Evolutionary conservation across 2,329 filamentous ascomycete species (phyloP), one percentile per base, ranked within the genome.

Genomic region (Emmonsia crescens): DNA sequence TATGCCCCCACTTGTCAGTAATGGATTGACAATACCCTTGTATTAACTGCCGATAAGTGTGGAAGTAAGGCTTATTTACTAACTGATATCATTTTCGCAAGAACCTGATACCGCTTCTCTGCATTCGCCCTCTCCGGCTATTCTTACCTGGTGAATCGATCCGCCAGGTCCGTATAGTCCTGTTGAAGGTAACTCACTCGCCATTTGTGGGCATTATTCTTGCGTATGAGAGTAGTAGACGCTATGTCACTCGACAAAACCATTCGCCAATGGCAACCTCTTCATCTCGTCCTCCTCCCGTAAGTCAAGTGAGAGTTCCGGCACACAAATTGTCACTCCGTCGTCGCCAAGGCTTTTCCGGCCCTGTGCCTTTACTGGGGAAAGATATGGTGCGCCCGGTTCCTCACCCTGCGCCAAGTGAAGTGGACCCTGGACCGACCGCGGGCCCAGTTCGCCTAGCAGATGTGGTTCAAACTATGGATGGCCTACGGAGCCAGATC

Each of bases 81-180:
- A 52, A 33, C 44, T 60, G n/a, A 44, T 48, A 51, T 40, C 57
- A 44, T 42, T 29, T 33, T 24, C 42, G 49, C 31, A 66, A 84
- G 82, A 86, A 86, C 67, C 76, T 86, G 57, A 79, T 86, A 59
- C 80, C 83, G 24, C 75, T 85, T 48, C 70, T 83, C 31, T 74
- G 76, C 65, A 76, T 85, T 63, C 80, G 83, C 59, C 83, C 83
- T 33, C 74, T 86, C 66, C 76, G 83, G 68, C 75, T 85, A 60
- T 73, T 83, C 58, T 64, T 85, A 46, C 77, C 82, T n/a, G 77
- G 82, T 51, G 81, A 81, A 64, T 72, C 75, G 61, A 74, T 85
- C 61, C 78, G 83, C 58, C 77, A 76, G 38, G 78, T 81, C 61
- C 80, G 83, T 55, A 85, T 86, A 63, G 69, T 84, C 49, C 70